Evolutionary conservation across 192 early-diverging fungal genomes (phyloP), one percentile per base, ranked within the genome.

Genomic region (Coemansia sp.): DNA sequence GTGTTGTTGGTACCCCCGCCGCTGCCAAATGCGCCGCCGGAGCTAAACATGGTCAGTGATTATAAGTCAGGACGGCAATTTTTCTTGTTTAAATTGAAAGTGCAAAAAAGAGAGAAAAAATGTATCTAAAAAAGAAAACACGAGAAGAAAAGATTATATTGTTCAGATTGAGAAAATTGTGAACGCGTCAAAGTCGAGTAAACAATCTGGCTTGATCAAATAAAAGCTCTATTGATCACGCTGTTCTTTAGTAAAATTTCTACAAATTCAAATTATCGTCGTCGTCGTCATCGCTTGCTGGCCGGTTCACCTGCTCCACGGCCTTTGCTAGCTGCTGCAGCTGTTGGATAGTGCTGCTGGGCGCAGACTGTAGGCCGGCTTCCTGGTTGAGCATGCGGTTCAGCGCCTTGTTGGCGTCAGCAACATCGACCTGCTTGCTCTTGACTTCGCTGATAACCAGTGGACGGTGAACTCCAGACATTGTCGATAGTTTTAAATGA

Each of bases 321-420:
- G 66, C 41, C 17, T 58, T 55, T 21, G 43, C 53, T 1, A 78
- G 54, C 54, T 68, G 57, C 9, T 61, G 65, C 38, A 78, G 62
- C 48, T 78, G 69, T 58, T 78, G 75, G 22, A 58, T 39, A 26
- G 58, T 32, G 27, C 62, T 56, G 55, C 52, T 72, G 43, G 65
- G 57, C 26, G 75, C 75, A 0, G 64, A 56, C 62, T 78, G 75
- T 1, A 58, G 58, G 22, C 75, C 75, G 1, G 66, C 68, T 34
- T 78, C 75, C 22, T 27, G 53, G 34, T 43, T 55, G 12, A 78
- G 48, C 32, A 78, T 62, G 41, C 50, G 67, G 26, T 43, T 40
- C 53, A 78, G 15, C 12, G 24, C 33, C 12, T 63, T 56, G 22
- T 21, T 41, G 11, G 59, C 69, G 7, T 62, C 39, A 2, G 10